Evolutionary conservation across 495 filamentous ascomycete genomes (phyloP).

Genomic region (Penicillium ochrochloron): DNA sequence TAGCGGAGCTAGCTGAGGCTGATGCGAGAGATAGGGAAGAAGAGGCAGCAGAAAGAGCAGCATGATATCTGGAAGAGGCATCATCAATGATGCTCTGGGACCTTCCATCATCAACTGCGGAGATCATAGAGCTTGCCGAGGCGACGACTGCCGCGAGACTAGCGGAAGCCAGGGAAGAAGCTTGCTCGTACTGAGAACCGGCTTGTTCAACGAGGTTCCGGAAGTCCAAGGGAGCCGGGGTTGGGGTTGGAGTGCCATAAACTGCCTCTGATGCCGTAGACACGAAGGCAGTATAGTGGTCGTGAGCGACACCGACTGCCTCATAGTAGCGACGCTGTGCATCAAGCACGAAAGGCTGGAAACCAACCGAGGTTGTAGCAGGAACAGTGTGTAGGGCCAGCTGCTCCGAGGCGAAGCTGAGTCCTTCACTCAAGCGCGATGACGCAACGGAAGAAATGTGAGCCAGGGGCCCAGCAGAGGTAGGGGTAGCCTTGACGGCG

Average conservation of each 20-base stretch:
- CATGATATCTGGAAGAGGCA: slow-evolving; percentile 53
- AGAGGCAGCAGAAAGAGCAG: slow-evolving; percentile 55
- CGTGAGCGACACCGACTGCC: slow-evolving; percentile 75
- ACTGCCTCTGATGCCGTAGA: slow-evolving; percentile 67
- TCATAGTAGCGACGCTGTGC: slow-evolving; percentile 78
- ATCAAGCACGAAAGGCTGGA: slow-evolving; percentile 60
- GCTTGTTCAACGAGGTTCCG: slow-evolving; percentile 50
- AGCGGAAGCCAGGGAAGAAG: slow-evolving; percentile 51
- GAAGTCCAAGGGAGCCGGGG: slow-evolving; percentile 34
- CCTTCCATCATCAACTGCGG: slow-evolving; percentile 45
- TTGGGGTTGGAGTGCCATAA: slow-evolving; percentile 53
- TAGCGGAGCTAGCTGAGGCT: slow-evolving; percentile 51
- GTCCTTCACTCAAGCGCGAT: slow-evolving; percentile 64
- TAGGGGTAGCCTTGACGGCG: slow-evolving; percentile 28
- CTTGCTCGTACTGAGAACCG: slow-evolving; percentile 50
- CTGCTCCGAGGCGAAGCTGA: slow-evolving; percentile 67
- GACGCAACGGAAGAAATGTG: slow-evolving; percentile 69
- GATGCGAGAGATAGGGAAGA: slow-evolving; percentile 54
- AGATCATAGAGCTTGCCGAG: slow-evolving; percentile 51
- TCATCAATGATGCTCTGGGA: slow-evolving; percentile 48
- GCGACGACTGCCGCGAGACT: slow-evolving; percentile 52
- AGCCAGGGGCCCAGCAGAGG: slow-evolving; percentile 54
- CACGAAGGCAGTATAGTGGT: slow-evolving; percentile 74
- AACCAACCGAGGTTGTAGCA: slow-evolving; percentile 57
- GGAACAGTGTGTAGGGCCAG: slow-evolving; percentile 62